Evolutionary conservation across 805 yeast genomes (phyloP), one percentile per base, ranked within the genome.

Genomic region (Nakazawaea ernobii): DNA sequence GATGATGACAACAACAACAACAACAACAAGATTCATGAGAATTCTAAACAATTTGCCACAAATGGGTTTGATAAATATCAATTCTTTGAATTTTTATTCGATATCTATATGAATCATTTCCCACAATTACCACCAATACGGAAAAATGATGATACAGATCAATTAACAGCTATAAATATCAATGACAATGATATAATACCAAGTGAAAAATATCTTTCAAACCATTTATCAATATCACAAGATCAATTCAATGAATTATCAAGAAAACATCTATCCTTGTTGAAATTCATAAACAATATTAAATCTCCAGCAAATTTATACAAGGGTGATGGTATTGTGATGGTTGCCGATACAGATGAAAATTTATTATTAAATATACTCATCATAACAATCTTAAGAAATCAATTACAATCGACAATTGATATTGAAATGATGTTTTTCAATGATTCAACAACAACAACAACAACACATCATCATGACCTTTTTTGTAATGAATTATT

Each of bases 391-490:
- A 63, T 70, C 41, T 55, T 74, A 8, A 59, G 80, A 41, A 67
- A 15, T 78, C 78, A 0, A 58, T 74, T 4, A 78, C 75, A 54
- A 51, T 75, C 85, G 2, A 71, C 70, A 9, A 62, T 84, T 30
- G 96, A 96, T 0, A 79, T 90, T 20, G 97, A 90, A 68, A 84
- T 90, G 8, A 74, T 87, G 53, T 78, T 90, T 53, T 95, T 95
- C 7, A 74, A 79, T 56, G 94, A 86, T 57, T 20, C 24, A 5
- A 5, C 24, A 20, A 3, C 24, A 20, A 3, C 24, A 20, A 3
- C 24, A 20, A 3, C 24, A 20, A 3, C 24, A 20, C 24, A n/a
- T n/a, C n/a, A n/a, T n/a, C n/a, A 20, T 20, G 72, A 78, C 32
- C 84, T 81, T 47, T 71, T 81, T 46, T 88, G 96, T 65, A 79